phyloP scores from a whole-genome alignment of 495 filamentous ascomycete genomes.

The Neurospora sublineolata region DNA sequence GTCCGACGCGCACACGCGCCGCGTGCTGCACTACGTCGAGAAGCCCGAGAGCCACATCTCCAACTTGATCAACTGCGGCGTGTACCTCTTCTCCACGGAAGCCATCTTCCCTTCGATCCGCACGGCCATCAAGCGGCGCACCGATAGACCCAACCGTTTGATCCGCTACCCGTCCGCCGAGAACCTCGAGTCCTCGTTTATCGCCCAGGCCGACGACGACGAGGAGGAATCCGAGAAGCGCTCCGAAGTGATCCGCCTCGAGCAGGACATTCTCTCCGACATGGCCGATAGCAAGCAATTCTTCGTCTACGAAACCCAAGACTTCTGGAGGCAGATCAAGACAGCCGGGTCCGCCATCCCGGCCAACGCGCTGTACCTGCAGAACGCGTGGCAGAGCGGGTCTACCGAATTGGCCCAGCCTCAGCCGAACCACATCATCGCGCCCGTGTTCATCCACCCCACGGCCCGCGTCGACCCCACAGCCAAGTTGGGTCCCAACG shows the following conservation, averaged over 20 bases:
- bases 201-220: slow-evolving; percentile 50
- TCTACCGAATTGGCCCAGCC: slow-evolving; percentile 69
- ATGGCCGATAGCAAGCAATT: slow-evolving; percentile 96
- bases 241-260: slow-evolving; percentile 84
- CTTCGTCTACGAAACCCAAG: slow-evolving; percentile 96
- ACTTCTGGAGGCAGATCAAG: slow-evolving; percentile 99
- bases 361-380: slow-evolving; percentile 93
- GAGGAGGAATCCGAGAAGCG: slow-evolving; percentile 58
- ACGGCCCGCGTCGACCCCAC: slow-evolving; percentile 87
- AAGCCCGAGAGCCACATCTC: slow-evolving; percentile 98
- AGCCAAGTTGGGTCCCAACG: slow-evolving; percentile 93
- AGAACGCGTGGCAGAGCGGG: slow-evolving; percentile 79
- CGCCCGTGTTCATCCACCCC: slow-evolving; percentile 95
- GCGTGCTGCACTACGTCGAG: slow-evolving; percentile 98
- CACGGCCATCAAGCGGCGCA: slow-evolving; percentile 89
- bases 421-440: slow-evolving; percentile 70
- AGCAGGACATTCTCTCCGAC: slow-evolving; percentile 95
- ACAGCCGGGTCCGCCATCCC: slow-evolving; percentile 95
- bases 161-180: slow-evolving; percentile 92
- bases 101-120: slow-evolving; percentile 95
- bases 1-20: slow-evolving; percentile 85
- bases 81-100: slow-evolving; percentile 93
- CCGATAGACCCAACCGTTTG: slow-evolving; percentile 73
- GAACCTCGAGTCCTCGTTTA: slow-evolving; percentile 73
- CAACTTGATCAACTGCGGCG: slow-evolving; percentile 98